Percentiles rank a stretch among this genome's conserved stretches.
phyloP scores from a whole-genome alignment of 2,329 filamentous ascomycete genomes.

The Cryphonectria radicalis region DNA sequence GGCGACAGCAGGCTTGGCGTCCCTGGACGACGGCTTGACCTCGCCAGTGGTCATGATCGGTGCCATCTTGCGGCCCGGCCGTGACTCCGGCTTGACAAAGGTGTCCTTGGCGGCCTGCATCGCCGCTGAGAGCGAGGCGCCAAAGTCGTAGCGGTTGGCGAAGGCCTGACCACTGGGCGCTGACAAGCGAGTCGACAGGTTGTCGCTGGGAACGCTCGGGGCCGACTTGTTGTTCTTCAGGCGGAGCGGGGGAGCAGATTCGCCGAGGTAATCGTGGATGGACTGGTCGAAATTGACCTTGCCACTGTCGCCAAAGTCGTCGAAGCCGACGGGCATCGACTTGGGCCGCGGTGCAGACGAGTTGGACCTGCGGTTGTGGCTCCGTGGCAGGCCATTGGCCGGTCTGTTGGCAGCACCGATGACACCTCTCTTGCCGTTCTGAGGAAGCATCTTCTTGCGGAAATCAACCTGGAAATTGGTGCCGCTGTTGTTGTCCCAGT shows the following conservation, averaged over 20 bases:
- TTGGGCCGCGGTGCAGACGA: slow-evolving; percentile 52
- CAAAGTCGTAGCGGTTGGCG: slow-evolving; percentile 93
- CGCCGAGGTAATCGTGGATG: slow-evolving; percentile 65
- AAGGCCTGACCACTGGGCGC: slow-evolving; percentile 74
- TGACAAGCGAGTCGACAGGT: slow-evolving; percentile 54
- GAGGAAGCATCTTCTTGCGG: slow-evolving; percentile 72
- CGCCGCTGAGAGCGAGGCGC: slow-evolving; percentile 84
- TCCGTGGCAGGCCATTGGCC: slow-evolving; percentile 65
- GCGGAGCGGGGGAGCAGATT: slow-evolving; percentile 65
- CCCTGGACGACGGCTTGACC: slow-evolving; percentile 17
- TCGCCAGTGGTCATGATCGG: slow-evolving; percentile 24
- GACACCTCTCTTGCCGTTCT: slow-evolving; percentile 60
- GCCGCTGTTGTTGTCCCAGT: slow-evolving; percentile 90
- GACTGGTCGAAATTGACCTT: slow-evolving; percentile 63
- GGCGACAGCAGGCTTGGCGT: slow-evolving; percentile 22
- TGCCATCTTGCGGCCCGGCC: slow-evolving; percentile 49
- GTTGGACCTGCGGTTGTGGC: slow-evolving; percentile 57
- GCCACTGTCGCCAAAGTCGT: slow-evolving; percentile 72
- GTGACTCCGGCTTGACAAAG: slow-evolving; percentile 62
- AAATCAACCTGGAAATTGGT: slow-evolving; percentile 97
- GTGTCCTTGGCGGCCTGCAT: slow-evolving; percentile 74
- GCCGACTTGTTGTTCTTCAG: slow-evolving; percentile 72
- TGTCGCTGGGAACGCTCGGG: slow-evolving; percentile 66
- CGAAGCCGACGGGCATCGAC: slow-evolving; percentile 63
- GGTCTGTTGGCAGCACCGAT: slow-evolving; percentile 56